These are phyloP conservation scores for Neodidymelliopsis sp. DNA, from an alignment of 2,329 filamentous ascomycete species.

Conservation along the genomic window DNA sequence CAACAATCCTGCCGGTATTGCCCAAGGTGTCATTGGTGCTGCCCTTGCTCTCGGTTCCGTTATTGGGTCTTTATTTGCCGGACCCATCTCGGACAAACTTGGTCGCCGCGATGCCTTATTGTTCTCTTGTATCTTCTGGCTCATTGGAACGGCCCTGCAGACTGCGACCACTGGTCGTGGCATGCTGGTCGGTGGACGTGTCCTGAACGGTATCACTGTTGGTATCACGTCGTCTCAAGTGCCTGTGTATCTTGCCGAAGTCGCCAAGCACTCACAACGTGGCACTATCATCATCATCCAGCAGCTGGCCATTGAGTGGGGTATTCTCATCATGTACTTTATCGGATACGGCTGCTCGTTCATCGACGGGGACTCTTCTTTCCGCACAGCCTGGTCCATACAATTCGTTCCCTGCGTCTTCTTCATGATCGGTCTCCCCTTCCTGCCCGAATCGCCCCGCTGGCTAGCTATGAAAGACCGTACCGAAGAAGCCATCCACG, in stretches of 20 bases:
- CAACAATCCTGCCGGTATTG: conserved; percentile 57
- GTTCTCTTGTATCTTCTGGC: conserved; percentile 59
- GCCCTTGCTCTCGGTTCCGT: conserved; percentile 60
- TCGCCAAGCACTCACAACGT: conserved; percentile 53
- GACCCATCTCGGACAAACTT: conserved; percentile 58
- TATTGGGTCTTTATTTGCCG: conserved; percentile 58
- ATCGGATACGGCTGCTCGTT: conserved; percentile 57
- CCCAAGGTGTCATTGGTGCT: conserved; percentile 59
- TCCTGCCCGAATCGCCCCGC: conserved; percentile 57
- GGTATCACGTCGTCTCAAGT: conserved; percentile 56
- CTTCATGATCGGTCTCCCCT: conserved; percentile 54
- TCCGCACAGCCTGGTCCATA: conserved; percentile 57
- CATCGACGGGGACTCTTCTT: conserved; percentile 49
- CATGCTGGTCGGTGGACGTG: conserved; percentile 57
- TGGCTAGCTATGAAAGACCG: conserved; percentile 59
- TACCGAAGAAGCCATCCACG: conserved; percentile 54
- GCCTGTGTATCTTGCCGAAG: conserved; percentile 56
- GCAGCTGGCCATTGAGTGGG: conserved; percentile 53
- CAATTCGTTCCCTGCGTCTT: conserved; percentile 56
- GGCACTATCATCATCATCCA: conserved; percentile 55
- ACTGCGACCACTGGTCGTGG: conserved; percentile 48
- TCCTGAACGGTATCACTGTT: conserved; percentile 53
- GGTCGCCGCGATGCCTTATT: conserved; percentile 57
- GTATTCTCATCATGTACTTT: conserved; percentile 54
- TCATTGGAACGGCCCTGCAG: conserved; percentile 52